phyloP scores from a whole-genome alignment of 1,139 yeast genomes.

The Suhomyces coccinellae region DNA sequence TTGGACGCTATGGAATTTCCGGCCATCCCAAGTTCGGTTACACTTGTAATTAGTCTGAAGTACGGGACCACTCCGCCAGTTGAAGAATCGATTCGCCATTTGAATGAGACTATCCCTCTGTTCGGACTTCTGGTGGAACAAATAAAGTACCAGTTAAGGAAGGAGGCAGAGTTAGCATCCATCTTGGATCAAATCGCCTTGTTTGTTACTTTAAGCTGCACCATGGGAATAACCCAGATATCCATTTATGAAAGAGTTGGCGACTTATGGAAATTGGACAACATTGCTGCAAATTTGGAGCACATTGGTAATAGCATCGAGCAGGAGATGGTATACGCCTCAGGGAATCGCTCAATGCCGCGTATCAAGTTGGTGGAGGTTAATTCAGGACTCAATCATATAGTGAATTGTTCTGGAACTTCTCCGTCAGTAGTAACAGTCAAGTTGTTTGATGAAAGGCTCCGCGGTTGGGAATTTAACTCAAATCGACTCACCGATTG shows the following conservation, averaged over 20 bases:
- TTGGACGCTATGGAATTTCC: background rate
- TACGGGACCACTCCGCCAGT: background rate
- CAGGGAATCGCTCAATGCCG: background rate
- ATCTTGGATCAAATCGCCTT: background rate
- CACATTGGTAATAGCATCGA: background rate
- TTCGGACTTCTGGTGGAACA: background rate
- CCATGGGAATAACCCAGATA: background rate
- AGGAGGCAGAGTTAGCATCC: background rate
- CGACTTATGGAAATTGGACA: background rate
- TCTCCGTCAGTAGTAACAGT: background rate
- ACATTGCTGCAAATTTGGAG: background rate
- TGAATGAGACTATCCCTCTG: background rate
- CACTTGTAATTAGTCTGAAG: conserved; percentile 4
- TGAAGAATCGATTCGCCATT: background rate
- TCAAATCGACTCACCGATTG: background rate
- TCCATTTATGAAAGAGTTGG: background rate
- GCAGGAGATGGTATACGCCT: background rate
- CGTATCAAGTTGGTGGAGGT: background rate
- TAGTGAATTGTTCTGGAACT: background rate
- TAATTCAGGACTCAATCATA: background rate
- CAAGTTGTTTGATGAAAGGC: background rate
- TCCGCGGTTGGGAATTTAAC: background rate
- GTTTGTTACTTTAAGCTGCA: background rate
- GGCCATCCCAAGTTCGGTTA: conserved; percentile 3
- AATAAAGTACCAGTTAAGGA: background rate